Evolutionary conservation across 2,329 filamentous ascomycete genomes (phyloP).

Genomic region (Microdochium trichocladiopsis): DNA sequence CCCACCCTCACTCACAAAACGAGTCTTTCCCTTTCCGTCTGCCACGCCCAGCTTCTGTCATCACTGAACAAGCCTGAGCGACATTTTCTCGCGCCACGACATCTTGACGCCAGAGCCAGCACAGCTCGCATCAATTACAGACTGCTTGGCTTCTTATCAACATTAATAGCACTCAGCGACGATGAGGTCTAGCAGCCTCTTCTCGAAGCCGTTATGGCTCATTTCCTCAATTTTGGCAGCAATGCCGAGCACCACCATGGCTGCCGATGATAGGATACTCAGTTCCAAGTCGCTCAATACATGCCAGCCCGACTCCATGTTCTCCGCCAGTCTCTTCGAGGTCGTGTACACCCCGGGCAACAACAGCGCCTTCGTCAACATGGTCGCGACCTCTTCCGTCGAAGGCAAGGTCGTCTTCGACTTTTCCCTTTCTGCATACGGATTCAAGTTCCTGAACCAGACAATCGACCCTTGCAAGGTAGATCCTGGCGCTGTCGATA

Average conservation of each 20-base stretch:
- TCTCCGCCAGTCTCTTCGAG: constrained; percentile 84
- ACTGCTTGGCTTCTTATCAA: no score
- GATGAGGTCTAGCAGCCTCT: constrained; percentile 39
- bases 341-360: constrained; percentile 74
- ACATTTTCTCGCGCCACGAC: no score
- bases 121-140: no score
- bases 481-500: constrained; percentile 16
- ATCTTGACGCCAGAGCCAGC: no score
- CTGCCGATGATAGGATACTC: constrained; percentile 46
- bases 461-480: constrained; percentile 65
- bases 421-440: constrained; percentile 73
- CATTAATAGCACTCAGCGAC: no score
- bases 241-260: constrained; percentile 35
- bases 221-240: constrained; percentile 36
- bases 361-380: constrained; percentile 62
- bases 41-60: no score
- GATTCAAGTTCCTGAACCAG: constrained; percentile 62
- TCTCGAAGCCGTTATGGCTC: constrained; percentile 32
- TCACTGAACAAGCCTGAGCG: no score
- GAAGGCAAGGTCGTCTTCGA: constrained; percentile 76
- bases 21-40: no score
- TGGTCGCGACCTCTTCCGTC: constrained; percentile 76
- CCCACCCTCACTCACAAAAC: not conserved
- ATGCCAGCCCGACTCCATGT: constrained; percentile 77
- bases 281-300: constrained; percentile 77